Base-by-base conservation (phyloP, 2,329 filamentous ascomycete genomes). In the Trichoderma sp. region DNA sequence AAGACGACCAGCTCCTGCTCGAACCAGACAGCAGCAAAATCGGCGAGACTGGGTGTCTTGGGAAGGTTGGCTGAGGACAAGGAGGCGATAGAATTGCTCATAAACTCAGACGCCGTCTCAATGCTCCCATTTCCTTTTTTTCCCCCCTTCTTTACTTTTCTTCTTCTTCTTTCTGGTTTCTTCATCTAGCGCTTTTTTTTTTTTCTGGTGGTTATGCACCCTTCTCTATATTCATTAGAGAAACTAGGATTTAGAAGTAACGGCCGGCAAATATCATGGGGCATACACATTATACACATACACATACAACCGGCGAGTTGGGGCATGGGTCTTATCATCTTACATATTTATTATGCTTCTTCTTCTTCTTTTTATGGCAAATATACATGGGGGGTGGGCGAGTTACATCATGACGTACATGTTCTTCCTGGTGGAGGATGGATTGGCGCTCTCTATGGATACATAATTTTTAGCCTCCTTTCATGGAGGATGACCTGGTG, bases 11-110 rank as follows among this genome's bases (percentile, higher is more conserved):
- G 52, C 27, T 17, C 64, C 65, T 22, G 66, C 50, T 13, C 64
- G 68, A 9, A 70, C 68, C 25, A 48, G 68, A 5, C 59, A 67
- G 3, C 53, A 58, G 34, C 64, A 54, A 17, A 50, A 32, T 32
- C 39, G 48, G 15, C 57, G 34, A 37, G 65, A 64, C 19, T 71
- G 70, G n/a, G 27, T 72, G 12, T 71, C 73, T 0, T 70, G 69
- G 70, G 73, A 76, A 34, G 69, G 70, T 3, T 70, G 73, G 34
- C 45, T 74, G 48, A 70, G 73, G 34, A 72, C 73, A 6, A 75
- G 74, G 60, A 69, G 74, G 53, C 69, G 74, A 45, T 75, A 67
- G 32, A 48, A 25, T 7, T 13, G n/a, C 52, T 32, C 50, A 42
- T 27, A 1, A 34, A 32, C 7, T 27, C n/a, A 17, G 27, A 48